phyloP scores from a whole-genome alignment of 148 eudicot species.

The Mesembryanthemum crystallinum region DNA sequence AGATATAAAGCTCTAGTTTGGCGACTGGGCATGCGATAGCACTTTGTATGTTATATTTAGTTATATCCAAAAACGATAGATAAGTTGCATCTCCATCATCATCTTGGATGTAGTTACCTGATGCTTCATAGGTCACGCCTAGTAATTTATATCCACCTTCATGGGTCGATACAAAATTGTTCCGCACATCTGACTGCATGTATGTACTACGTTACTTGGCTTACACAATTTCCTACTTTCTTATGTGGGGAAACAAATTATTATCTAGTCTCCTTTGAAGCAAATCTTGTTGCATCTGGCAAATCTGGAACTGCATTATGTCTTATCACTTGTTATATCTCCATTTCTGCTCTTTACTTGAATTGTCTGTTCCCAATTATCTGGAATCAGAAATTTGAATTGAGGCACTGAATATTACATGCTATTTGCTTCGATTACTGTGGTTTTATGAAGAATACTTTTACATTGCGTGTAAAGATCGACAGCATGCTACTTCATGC shows the following conservation, averaged over 20 bases:
- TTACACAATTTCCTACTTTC: not conserved
- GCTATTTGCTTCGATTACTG: not conserved
- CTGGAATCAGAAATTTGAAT: not conserved
- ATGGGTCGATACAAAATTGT: not conserved
- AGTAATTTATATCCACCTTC: not conserved
- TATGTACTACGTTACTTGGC: too few relatives aligned
- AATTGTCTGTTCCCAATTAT: not conserved
- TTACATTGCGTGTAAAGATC: not conserved
- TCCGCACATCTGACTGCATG: not conserved
- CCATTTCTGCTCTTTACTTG: not conserved
- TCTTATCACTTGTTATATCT: not conserved
- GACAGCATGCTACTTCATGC: not conserved
- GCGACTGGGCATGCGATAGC: not conserved
- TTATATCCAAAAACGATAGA: not conserved
- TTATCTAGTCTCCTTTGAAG: not conserved
- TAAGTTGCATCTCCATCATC: not conserved
- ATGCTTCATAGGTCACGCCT: not conserved
- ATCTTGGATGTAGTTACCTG: not conserved
- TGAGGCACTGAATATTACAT: not conserved
- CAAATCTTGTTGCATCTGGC: not conserved
- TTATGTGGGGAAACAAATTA: not conserved
- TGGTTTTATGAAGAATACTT: not conserved
- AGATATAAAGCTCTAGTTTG: not conserved
- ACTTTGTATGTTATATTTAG: not conserved
- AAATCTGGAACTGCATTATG: not conserved